Evolutionary conservation across 2,329 filamentous ascomycete genomes (phyloP), one percentile per base, ranked within the genome.

Genomic region (Chrysoporthe puriensis): DNA sequence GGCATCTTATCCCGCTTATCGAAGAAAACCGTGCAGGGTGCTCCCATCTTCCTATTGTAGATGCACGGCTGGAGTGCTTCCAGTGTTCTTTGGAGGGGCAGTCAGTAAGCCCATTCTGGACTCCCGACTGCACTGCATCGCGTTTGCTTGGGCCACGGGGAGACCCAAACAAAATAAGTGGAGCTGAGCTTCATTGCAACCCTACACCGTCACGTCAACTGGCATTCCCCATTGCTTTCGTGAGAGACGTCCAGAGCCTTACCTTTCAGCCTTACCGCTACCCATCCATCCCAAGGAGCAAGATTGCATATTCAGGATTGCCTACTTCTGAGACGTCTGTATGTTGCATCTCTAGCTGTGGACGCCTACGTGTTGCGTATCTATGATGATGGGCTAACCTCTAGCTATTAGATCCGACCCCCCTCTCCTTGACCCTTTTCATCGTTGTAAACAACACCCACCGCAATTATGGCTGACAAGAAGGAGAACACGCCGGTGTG

Each of bases 391-490:
- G 13, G 59, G 40, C 59, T 61, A 26, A 48, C 32, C 18, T 36
- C 40, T 26, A 26, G 26, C 26, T 26, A 26, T 26, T 26, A 26
- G 26, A 26, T 26, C 21, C 32, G 48, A 56, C 14, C 14, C 14
- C 44, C 9, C 40, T 8, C 58, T 60, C 44, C 36, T 65, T 67
- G 59, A 66, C 68, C 66, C 61, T 61, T 70, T 68, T 50, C 32
- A 42, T 14, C 36, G n/a, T 46, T 36, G 40, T 40, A 48, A n/a
- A 48, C 13, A 26, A 13, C 18, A 60, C 26, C 46, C 13, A 68
- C 42, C 56, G 46, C 54, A 63, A 54, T 14, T 46, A 70, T 70
- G 68, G 66, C 68, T 34, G 68, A 70, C 50, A 70, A 70, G 68
- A 67, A 70, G 54, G 65, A 65, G 36, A 66, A 57, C 57, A 64